phyloP scores from a whole-genome alignment of 1,284 basidiomycete genomes.

The Takashimella tepidaria region DNA sequence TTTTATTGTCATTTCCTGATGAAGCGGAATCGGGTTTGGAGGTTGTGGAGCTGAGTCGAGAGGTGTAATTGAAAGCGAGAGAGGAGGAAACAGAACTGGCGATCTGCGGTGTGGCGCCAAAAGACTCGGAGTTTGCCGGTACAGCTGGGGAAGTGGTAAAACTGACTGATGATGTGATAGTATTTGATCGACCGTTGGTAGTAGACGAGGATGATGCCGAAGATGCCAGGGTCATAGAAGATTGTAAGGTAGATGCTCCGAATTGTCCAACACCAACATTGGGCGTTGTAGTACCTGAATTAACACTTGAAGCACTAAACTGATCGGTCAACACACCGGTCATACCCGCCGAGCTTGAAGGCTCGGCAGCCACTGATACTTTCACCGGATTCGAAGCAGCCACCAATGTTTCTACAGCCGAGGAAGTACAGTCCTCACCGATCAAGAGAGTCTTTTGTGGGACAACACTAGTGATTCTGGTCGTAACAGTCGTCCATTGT shows the following conservation, averaged over 20 bases:
- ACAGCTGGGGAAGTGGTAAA: background rate
- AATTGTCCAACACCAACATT: background rate
- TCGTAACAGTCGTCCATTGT: background rate
- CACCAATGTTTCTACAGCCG: background rate
- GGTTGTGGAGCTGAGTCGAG: too few relatives aligned
- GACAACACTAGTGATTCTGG: conserved; percentile 11
- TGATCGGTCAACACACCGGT: background rate
- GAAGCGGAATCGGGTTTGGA: too few relatives aligned
- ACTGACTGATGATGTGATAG: background rate
- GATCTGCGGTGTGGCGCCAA: background rate
- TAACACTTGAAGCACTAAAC: background rate
- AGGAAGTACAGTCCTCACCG: conserved; percentile 2
- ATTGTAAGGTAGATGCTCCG: background rate
- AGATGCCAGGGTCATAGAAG: too few relatives aligned
- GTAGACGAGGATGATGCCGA: background rate
- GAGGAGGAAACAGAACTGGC: conserved; percentile 3
- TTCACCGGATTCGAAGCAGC: background rate
- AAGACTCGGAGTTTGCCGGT: background rate
- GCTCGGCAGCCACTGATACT: background rate
- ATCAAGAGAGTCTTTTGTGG: conserved; percentile 20
- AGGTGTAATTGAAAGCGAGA: background rate
- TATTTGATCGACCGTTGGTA: background rate
- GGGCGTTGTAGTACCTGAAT: background rate
- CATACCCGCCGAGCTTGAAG: background rate
- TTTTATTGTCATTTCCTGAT: background rate